A percentile compares a stretch with the other conserved stretches of the same genome.
phyloP scores from a whole-genome alignment of 2,329 filamentous ascomycete species.

The Cytospora schulzeri region DNA sequence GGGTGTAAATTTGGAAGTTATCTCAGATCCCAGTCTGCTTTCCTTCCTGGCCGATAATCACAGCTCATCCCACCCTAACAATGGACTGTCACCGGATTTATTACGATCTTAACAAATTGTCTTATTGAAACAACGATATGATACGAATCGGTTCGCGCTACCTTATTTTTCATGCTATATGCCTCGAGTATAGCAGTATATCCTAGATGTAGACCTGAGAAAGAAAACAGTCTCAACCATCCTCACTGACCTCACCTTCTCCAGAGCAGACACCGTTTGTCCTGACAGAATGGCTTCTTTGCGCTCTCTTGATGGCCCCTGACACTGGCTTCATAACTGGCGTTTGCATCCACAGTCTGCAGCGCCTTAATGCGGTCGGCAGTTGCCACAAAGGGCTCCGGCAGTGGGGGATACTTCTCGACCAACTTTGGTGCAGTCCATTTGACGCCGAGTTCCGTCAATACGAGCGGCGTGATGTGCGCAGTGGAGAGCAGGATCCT shows the following conservation, averaged over 20 bases:
- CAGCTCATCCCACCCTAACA: too few species aligned
- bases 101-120: too few species aligned
- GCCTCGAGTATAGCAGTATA: not conserved
- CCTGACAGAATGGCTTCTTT: slow-evolving; percentile 29
- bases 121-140: too few species aligned
- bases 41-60: too few species aligned
- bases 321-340: slow-evolving; percentile 16
- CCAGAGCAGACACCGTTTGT: slow-evolving; percentile 10
- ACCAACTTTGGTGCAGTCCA: slow-evolving; percentile 30
- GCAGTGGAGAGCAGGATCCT: slow-evolving; percentile 37
- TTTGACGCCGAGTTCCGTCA: slow-evolving; percentile 31
- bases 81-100: too few species aligned
- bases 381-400: slow-evolving; percentile 35
- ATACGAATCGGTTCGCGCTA: too few species aligned
- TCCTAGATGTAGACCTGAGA: not conserved
- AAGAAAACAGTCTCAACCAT: not conserved
- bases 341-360: slow-evolving; percentile 26
- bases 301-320: slow-evolving; percentile 26
- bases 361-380: slow-evolving; percentile 33
- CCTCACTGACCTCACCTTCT: not conserved
- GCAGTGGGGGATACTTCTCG: slow-evolving; percentile 33
- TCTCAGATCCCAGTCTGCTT: too few species aligned
- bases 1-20: too few species aligned
- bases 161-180: too few species aligned
- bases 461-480: slow-evolving; percentile 33